Percentiles rank a stretch among this genome's conserved stretches.
Evolutionary conservation across 495 filamentous ascomycete species (phyloP).

Genomic region (Xylaria venustula): DNA sequence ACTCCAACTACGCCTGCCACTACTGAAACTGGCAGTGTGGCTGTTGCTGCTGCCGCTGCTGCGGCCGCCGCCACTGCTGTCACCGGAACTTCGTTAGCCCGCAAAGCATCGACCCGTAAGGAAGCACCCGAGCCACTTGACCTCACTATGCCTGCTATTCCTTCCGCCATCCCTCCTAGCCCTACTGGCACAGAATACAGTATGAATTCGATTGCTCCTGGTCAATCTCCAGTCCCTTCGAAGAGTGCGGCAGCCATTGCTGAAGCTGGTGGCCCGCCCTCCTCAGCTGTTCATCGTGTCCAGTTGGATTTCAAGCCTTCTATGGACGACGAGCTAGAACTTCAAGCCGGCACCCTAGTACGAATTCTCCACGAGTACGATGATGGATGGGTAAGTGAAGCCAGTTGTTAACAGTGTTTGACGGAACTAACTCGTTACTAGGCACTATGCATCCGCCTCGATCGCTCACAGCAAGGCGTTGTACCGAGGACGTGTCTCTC

Average conservation of each 20-base stretch:
- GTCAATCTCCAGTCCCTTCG: slow-evolving; percentile 43
- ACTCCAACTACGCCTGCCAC: slow-evolving; percentile 15
- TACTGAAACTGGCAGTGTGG: slow-evolving; percentile 35
- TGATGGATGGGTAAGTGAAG: slow-evolving; percentile 85
- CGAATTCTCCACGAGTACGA: slow-evolving; percentile 94
- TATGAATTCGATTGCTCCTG: slow-evolving; percentile 49
- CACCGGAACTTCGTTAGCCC: slow-evolving; percentile 34
- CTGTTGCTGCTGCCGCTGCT: slow-evolving; percentile 37
- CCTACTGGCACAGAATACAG: slow-evolving; percentile 61
- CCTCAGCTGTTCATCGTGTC: slow-evolving; percentile 74
- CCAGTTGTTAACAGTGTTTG: not conserved
- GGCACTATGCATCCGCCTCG: slow-evolving; percentile 88
- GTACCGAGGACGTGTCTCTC: slow-evolving; percentile 92
- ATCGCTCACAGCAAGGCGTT: slow-evolving; percentile 89
- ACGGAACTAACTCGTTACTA: slow-evolving; percentile 46
- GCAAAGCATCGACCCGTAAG: slow-evolving; percentile 48
- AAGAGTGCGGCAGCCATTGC: slow-evolving; percentile 51
- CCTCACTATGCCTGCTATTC: slow-evolving; percentile 43
- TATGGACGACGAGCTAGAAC: slow-evolving; percentile 84
- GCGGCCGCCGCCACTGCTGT: slow-evolving; percentile 30
- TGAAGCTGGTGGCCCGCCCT: slow-evolving; percentile 54
- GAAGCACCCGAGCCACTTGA: slow-evolving; percentile 47
- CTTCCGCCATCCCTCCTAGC: slow-evolving; percentile 49
- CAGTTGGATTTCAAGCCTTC: slow-evolving; percentile 94
- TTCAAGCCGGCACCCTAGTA: slow-evolving; percentile 77